These are phyloP conservation scores for Aspergillus wentii DNA, from an alignment of 495 filamentous ascomycete genomes.

Conservation along the genomic window DNA sequence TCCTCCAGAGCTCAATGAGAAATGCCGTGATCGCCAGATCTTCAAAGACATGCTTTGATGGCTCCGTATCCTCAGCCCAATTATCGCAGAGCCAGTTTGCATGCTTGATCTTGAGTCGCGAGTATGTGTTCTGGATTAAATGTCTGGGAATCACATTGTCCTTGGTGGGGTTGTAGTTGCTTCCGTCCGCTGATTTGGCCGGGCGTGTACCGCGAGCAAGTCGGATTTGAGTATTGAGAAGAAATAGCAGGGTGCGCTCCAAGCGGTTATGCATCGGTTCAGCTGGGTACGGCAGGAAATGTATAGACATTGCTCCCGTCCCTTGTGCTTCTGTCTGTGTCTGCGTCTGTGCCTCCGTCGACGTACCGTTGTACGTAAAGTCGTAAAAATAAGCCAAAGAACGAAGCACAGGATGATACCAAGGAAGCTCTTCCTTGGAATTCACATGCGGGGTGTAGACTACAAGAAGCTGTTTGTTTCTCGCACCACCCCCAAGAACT, in stretches of 20 bases:
- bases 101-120: conserved; percentile 73
- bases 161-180: conserved; percentile 47
- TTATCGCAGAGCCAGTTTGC: conserved; percentile 56
- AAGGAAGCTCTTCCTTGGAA: conserved; percentile 61
- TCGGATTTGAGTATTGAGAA: conserved; percentile 70
- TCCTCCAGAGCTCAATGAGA: conserved; percentile 83
- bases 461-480: conserved; percentile 49
- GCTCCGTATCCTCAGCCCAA: conserved; percentile 86
- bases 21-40: conserved; percentile 92
- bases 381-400: conserved; percentile 71
- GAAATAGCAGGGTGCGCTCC: conserved; percentile 61
- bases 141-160: conserved; percentile 72
- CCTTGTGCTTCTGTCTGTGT: conserved; percentile 2
- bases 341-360: not conserved
- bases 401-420: conserved; percentile 76
- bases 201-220: conserved; percentile 59
- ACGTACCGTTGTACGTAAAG: conserved; percentile 25
- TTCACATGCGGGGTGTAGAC: conserved; percentile 73
- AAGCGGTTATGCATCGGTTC: conserved; percentile 46
- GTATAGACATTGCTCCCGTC: conserved; percentile 22
- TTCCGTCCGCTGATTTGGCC: conserved; percentile 40
- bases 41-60: conserved; percentile 90
- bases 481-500: too few species aligned
- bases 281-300: conserved; percentile 21
- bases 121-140: conserved; percentile 73